Percentiles rank a stretch among this genome's conserved stretches.
These are phyloP conservation scores for Neonectria magnoliae DNA, from an alignment of 2,329 filamentous ascomycete genomes.

Conservation along the genomic window DNA sequence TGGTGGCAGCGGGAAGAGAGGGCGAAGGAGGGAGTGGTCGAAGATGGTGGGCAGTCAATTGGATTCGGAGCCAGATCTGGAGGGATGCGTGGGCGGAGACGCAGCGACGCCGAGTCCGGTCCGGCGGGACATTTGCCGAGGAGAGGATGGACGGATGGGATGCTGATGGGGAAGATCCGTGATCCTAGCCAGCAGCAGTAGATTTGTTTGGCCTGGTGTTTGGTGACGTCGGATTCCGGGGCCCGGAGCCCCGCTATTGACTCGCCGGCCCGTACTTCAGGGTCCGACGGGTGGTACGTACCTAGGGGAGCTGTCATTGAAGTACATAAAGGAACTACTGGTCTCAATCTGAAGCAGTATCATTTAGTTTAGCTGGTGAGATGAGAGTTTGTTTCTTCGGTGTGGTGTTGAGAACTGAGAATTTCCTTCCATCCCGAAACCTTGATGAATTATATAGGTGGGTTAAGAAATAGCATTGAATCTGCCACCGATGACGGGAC, in stretches of 20 bases:
- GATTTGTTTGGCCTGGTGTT: slow-evolving; percentile 33
- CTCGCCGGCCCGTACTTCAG: background rate
- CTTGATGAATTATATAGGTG: no score
- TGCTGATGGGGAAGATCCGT: slow-evolving; percentile 20
- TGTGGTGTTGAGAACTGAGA: no score
- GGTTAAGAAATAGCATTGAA: no score
- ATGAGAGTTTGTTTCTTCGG: no score
- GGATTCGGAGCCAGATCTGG: slow-evolving; percentile 16
- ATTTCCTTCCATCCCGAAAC: no score
- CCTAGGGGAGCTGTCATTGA: background rate
- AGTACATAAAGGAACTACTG: background rate
- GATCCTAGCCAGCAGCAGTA: slow-evolving; percentile 25
- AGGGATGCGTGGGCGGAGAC: slow-evolving; percentile 24
- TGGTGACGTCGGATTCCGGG: slow-evolving; percentile 31
- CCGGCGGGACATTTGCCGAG: slow-evolving; percentile 38
- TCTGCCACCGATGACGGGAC: no score
- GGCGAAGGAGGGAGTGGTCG: slow-evolving; percentile 16
- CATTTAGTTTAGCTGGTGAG: background rate
- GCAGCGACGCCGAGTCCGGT: slow-evolving; percentile 32
- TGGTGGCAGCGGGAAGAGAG: slow-evolving; percentile 28
- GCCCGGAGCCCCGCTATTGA: slow-evolving; percentile 9
- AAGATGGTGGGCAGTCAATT: slow-evolving; percentile 15
- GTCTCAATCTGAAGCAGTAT: background rate
- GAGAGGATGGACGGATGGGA: slow-evolving; percentile 21
- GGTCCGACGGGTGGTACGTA: background rate